Evolutionary conservation across 202 grass and related monocot species (phyloP), one percentile per base, ranked within the genome.

Genomic region (Setaria italica): DNA sequence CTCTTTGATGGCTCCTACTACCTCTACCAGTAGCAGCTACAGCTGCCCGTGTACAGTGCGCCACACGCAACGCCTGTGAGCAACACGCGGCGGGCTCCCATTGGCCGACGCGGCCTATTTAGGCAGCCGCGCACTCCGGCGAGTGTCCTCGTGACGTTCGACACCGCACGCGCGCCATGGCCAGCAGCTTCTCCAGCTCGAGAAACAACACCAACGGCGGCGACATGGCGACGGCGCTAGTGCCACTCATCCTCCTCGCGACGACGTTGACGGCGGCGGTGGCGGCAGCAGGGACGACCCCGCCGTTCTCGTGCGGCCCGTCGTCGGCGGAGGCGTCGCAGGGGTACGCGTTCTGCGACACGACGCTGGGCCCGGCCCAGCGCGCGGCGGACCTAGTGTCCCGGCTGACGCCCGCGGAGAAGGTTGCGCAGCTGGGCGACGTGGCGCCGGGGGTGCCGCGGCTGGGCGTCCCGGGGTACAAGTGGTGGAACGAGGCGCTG

Each of bases 401-500:
- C 2, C 85, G 62, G 50, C 13, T 93, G 46, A 93, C 91, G 30
- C 0, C 79, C 3, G 85, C 85, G 4, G 89, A 96, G 88, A 91
- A 93, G 83, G 74, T 86, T 13, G 50, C 85, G 19, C 91, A 96
- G 80, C 67, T 96, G 3, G 91, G 89, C 1, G 94, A 96, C 62
- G n/a, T 80, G 35, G 78, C 94, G 2, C 20, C 69, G 0, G 82
- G 72, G 0, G 76, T 96, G n/a, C 72, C 67, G 4, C 87, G 94
- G 75, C 89, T 96, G 16, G 91, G 85, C 19, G 69, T 93, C 9
- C 91, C 89, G 5, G 7, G 69, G 12, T 96, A 96, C 85, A 91
- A 86, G 84, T 96, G 94, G 94, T 93, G 94, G 94, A 90, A 78
- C 11, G 91, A 96, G 85, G 87, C 87, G 79, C 85, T 96, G 29